Base-by-base conservation (phyloP, 768 basidiomycete genomes). In the Saitozyma podzolica region DNA sequence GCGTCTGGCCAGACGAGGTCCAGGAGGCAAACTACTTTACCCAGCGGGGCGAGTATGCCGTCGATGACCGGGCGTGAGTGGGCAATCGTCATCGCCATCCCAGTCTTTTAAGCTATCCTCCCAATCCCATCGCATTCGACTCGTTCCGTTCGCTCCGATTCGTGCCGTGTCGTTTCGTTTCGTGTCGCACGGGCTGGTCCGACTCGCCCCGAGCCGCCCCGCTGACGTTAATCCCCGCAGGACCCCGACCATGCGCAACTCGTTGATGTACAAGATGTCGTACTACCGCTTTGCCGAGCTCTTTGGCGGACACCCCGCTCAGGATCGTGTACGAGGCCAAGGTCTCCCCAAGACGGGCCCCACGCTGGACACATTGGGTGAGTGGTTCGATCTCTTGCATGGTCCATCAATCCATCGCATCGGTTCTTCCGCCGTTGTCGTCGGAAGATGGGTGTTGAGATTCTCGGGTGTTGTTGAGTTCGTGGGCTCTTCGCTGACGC, bases 261-360 rank as follows among this genome's bases (percentile, higher is more conserved):
- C 91, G 73, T 82, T 99, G 81, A 96, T 99, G 95, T 98, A 98
- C 82, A 98, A 98, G 84, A 92, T 97, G 92, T 90, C 89, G 14
- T 98, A 95, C 79, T 97, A 95, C 76, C 86, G 93, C 8, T 98
- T 94, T 82, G 81, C 85, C 56, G 92, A 96, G 68, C 82, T 98
- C 64, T 98, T 88, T 75, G 92, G 92, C 14, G 86, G 85, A 17
- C 83, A 84, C 14, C 86, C 86, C 56, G 87, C 87, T 7, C 76
- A 83, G 47, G 96, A 99, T 75, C 87, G 95, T 57, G 96, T 98
- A 3, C 85, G 96, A n/a, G 84, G 89, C 54, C 94, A 97, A 78
- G 80, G 84, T 3, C 80, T 98, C 59, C 94, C 96, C 2, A 82
- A 83, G 58, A 82, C 82, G 6, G 89, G 89, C 14, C 90, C 91